These are phyloP conservation scores for Sarocladiaceae sp. DNA, from an alignment of 2,329 filamentous ascomycete species.

Conservation along the genomic window DNA sequence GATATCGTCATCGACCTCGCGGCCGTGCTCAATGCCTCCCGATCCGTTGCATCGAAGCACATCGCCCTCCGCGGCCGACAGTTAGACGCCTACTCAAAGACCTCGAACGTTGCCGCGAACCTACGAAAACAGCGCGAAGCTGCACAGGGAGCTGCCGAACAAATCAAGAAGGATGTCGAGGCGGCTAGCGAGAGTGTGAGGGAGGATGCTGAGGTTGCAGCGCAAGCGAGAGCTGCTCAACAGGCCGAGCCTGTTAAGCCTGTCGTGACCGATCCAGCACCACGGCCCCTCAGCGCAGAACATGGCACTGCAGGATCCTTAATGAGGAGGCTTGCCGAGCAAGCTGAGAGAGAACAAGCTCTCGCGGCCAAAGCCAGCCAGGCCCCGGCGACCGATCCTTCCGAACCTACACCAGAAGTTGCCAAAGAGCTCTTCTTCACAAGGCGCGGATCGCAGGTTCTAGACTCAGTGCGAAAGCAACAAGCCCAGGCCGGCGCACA, in stretches of 20 bases:
- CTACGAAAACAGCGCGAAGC: background rate
- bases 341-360: background rate
- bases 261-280: background rate
- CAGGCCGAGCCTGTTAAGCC: background rate
- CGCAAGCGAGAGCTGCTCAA: conserved; percentile 3
- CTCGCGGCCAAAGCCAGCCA: background rate
- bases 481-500: conserved; percentile 10
- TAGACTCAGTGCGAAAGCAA: conserved; percentile 32
- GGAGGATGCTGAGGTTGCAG: conserved; percentile 1
- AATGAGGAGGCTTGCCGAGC: background rate
- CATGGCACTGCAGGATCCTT: background rate
- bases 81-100: conserved; percentile 44
- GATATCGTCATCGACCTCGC: conserved; percentile 66
- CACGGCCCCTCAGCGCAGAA: background rate
- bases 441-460: conserved; percentile 37
- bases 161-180: background rate
- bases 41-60: conserved; percentile 62
- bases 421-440: conserved; percentile 48
- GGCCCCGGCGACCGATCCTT: conserved; percentile 17
- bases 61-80: conserved; percentile 52
- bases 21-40: conserved; percentile 65
- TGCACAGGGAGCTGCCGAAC: background rate
- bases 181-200: conserved; percentile 1
- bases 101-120: conserved; percentile 35
- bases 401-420: conserved; percentile 32